Conservation (phyloP, 495 filamentous ascomycete species). For the Pyrenula aspistea region DNA sequence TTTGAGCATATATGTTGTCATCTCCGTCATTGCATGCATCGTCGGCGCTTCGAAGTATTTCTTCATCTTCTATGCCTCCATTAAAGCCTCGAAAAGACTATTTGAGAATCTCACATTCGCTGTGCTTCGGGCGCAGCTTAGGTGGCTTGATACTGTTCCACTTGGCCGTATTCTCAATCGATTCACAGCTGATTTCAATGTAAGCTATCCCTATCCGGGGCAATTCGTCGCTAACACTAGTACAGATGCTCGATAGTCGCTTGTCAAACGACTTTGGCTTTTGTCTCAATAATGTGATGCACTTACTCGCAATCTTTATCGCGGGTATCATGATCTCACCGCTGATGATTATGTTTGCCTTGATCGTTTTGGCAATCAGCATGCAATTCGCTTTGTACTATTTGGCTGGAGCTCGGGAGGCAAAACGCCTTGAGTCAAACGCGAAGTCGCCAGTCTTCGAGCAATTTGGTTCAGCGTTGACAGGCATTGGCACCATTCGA, state of each 20-base stretch:
- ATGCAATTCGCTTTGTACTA: slow-evolving; percentile 46
- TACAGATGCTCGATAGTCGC: slow-evolving; percentile 45
- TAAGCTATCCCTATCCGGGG: not conserved
- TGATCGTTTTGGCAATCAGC: slow-evolving; percentile 27
- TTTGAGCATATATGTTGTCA: slow-evolving; percentile 51
- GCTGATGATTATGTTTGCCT: slow-evolving; percentile 16
- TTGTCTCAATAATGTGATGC: slow-evolving; percentile 30
- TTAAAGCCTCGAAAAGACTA: slow-evolving; percentile 50
- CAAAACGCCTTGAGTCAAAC: slow-evolving; percentile 63
- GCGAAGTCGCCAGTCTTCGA: slow-evolving; percentile 70
- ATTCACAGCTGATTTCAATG: slow-evolving; percentile 65
- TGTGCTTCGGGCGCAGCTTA: slow-evolving; percentile 56
- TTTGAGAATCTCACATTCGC: slow-evolving; percentile 52
- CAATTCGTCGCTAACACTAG: not conserved
- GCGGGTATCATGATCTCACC: slow-evolving; percentile 22
- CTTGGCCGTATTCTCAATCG: slow-evolving; percentile 68
- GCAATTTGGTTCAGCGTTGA: slow-evolving; percentile 56
- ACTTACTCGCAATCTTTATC: slow-evolving; percentile 20
- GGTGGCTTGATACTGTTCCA: slow-evolving; percentile 75
- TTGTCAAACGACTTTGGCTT: slow-evolving; percentile 48
- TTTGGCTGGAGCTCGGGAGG: slow-evolving; percentile 57
- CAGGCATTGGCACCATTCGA: slow-evolving; percentile 64
- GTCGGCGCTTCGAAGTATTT: slow-evolving; percentile 45
- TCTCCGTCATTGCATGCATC: slow-evolving; percentile 44
- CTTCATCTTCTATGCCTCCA: slow-evolving; percentile 43